Conservation (phyloP, 805 yeast genomes). For the Wickerhamomyces kurtzmanii region DNA sequence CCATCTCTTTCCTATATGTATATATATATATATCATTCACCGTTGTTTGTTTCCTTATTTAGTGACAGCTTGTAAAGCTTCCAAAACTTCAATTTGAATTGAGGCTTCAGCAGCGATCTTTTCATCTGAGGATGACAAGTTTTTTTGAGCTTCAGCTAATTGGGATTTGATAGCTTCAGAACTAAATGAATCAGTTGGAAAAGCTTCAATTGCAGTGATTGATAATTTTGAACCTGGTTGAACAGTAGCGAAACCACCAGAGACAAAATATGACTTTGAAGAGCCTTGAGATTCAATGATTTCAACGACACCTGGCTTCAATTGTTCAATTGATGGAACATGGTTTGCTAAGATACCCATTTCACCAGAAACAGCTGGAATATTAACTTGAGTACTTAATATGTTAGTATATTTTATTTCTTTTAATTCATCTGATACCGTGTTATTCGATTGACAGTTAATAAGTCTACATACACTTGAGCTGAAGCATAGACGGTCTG, state of each 20-base stretch:
- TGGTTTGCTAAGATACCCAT: conserved; percentile 96
- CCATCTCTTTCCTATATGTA: not conserved
- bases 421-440: too few relatives aligned
- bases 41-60: conserved; percentile 30
- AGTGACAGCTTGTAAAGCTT: conserved; percentile 81
- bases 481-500: too few relatives aligned
- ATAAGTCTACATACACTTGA: too few relatives aligned
- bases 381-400: conserved; percentile 80
- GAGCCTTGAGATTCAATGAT: conserved; percentile 70
- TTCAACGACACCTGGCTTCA: conserved; percentile 92
- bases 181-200: conserved; percentile 81
- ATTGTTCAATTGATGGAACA: conserved; percentile 95
- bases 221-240: conserved; percentile 88
- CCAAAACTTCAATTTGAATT: conserved; percentile 92
- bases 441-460: too few relatives aligned
- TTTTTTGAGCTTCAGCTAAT: conserved; percentile 91
- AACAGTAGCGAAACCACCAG: conserved; percentile 95
- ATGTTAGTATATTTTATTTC: too few relatives aligned
- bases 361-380: conserved; percentile 93
- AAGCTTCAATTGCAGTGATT: conserved; percentile 93
- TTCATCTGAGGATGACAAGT: conserved; percentile 76
- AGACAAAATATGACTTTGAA: conserved; percentile 73
- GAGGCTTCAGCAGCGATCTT: conserved; percentile 88
- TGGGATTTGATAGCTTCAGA: conserved; percentile 68
- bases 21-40: conserved; percentile 2